Evolutionary conservation across 1,139 yeast genomes (phyloP), one percentile per base, ranked within the genome.

Genomic region (Taphrina flavorubra): DNA sequence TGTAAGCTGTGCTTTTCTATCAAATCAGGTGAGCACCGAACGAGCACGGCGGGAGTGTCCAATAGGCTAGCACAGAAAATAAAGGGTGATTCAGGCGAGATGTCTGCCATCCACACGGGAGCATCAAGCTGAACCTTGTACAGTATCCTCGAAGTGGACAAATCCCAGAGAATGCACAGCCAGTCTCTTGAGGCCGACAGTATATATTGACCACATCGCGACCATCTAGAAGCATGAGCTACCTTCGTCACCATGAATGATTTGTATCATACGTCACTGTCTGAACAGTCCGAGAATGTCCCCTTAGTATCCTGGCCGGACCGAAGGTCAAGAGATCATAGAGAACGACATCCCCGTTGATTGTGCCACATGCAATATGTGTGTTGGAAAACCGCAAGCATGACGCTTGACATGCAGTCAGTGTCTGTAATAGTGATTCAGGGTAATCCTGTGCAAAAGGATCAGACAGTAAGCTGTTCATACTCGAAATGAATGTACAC

Each of bases 371-470:
- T 0, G 98, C 98, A 1, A 92, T 79, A 75, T 92, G 92, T 76
- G 91, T 97, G 2, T 98, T 80, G 74, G 86, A 90, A 80, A 88
- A 90, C 74, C 85, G 86, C 60, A 92, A 83, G 68, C 87, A 85
- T 7, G 91, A 89, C 0, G 96, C 85, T 73, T 88, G 92, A 0
- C 95, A 91, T 77, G 84, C 82, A 71, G 85, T 75, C 69, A 91
- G 79, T 0, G 92, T 86, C 71, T 85, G 86, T 1, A 89, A 84
- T 36, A 91, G 83, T 0, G 89, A 84, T 73, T 92, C 97, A 0
- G 99, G 99, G 75, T 86, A 92, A 76, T 92, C 99, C 75, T 91
- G 92, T 6, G 96, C 87, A 77, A 92, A 91, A 1, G 98, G 98
- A 78, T 92, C 98, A 73, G 90, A 86, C 31, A 92, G 82, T n/a